A percentile compares a stretch with the other conserved stretches of the same genome.
These are phyloP conservation scores for Serendipita sp. DNA, from an alignment of 768 basidiomycete species.

Conservation along the genomic window DNA sequence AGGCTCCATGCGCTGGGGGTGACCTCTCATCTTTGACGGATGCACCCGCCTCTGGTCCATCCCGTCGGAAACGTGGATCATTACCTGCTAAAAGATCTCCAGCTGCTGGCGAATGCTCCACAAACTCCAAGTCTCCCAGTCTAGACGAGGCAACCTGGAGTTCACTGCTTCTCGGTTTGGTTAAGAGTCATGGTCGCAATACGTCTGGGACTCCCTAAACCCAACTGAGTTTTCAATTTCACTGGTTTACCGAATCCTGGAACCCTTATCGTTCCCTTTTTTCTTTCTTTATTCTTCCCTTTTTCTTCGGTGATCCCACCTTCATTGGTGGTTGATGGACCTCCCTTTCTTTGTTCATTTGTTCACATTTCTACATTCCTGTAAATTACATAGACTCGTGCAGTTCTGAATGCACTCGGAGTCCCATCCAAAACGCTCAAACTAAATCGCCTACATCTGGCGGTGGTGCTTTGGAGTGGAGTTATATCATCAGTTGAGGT, in stretches of 20 bases:
- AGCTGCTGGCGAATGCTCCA: no score
- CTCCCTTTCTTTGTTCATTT: background rate
- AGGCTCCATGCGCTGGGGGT: no score
- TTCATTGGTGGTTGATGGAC: background rate
- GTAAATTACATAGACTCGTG: background rate
- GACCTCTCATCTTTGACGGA: no score
- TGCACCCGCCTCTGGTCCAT: no score
- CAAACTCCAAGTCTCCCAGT: no score
- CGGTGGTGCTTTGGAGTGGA: background rate
- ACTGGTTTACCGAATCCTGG: background rate
- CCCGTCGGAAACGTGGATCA: no score
- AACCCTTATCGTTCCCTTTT: background rate
- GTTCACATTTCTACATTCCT: background rate
- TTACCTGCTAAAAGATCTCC: no score
- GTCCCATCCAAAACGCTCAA: background rate
- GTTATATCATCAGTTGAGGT: background rate
- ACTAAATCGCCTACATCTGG: background rate
- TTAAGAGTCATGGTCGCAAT: no score
- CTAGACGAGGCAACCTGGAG: no score
- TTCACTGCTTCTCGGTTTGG: no score
- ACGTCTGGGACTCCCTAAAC: no score
- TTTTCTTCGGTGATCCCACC: background rate
- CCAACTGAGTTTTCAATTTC: no score
- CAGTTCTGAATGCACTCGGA: background rate
- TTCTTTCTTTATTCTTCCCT: background rate